Conservation (phyloP, 257 asterid species). For the Forsythia suspensa region DNA sequence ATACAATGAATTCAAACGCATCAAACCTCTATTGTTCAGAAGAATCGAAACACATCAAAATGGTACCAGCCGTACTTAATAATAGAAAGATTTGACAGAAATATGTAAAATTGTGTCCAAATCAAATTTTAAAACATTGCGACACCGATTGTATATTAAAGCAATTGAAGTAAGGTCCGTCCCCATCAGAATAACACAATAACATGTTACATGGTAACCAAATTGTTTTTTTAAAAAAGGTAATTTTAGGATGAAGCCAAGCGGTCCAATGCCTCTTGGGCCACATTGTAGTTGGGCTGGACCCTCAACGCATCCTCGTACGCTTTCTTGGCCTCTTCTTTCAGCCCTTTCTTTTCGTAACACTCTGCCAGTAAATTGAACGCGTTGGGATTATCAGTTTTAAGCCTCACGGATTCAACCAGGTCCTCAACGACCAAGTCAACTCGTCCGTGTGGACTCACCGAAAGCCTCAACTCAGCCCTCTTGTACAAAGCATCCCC, state of each 20-base stretch:
- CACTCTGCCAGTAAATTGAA: slow-evolving; percentile 57
- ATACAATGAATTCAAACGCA: too few relatives aligned
- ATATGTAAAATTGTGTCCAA: too few relatives aligned
- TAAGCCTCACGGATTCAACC: slow-evolving; percentile 52
- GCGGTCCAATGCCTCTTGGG: slow-evolving; percentile 45
- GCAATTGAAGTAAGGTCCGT: too few relatives aligned
- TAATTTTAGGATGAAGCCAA: slow-evolving; percentile 23
- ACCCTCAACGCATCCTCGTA: slow-evolving; percentile 41
- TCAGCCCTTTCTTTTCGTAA: slow-evolving; percentile 61
- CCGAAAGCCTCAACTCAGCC: slow-evolving; percentile 53
- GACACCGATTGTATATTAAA: too few relatives aligned
- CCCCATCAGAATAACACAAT: too few relatives aligned
- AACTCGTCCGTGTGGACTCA: slow-evolving; percentile 31
- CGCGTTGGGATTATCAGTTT: slow-evolving; percentile 46
- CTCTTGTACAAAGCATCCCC: slow-evolving; percentile 66
- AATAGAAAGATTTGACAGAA: too few relatives aligned
- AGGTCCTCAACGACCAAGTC: slow-evolving; percentile 56
- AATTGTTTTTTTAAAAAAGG: too few relatives aligned
- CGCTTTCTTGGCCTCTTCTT: slow-evolving; percentile 48
- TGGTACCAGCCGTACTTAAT: too few relatives aligned
- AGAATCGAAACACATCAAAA: too few relatives aligned
- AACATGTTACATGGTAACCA: too few relatives aligned
- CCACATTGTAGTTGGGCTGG: slow-evolving; percentile 40
- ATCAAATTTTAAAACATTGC: too few relatives aligned
- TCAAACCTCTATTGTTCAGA: too few relatives aligned